Percentiles rank a stretch among this genome's conserved stretches.
Evolutionary conservation across 345 rosid genomes (phyloP).

Genomic region (Lumnitzera littorea): DNA sequence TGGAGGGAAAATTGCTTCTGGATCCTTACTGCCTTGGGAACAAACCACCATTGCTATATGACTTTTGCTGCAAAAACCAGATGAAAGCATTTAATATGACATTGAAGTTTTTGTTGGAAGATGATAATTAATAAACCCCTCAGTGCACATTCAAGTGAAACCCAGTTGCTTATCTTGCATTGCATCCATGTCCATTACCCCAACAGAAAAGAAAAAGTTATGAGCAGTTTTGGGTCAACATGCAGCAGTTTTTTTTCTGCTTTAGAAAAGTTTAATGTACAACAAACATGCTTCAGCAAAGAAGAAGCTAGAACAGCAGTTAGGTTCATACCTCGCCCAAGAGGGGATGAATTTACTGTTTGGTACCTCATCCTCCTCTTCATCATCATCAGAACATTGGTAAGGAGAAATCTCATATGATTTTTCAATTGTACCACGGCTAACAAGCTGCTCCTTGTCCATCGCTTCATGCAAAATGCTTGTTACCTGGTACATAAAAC

Average conservation of each 20-base stretch:
- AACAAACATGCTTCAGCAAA: not conserved
- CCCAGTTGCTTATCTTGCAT: not conserved
- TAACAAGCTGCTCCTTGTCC: conserved; percentile 3
- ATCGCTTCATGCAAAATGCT: conserved; percentile 22
- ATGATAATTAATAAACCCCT: not conserved
- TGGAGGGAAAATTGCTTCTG: conserved; percentile 37
- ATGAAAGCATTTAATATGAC: not conserved
- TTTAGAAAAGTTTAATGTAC: not conserved
- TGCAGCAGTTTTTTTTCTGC: not conserved
- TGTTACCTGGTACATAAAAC: conserved; percentile 23
- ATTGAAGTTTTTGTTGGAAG: not conserved
- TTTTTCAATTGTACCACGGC: conserved; percentile 27
- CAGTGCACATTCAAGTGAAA: not conserved
- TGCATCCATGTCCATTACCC: not conserved
- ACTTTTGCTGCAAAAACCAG: conserved; percentile 43
- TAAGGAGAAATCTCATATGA: conserved; percentile 92
- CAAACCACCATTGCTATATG: conserved; percentile 25
- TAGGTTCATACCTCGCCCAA: conserved; percentile 67
- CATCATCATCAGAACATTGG: conserved; percentile 82
- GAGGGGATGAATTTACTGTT: conserved; percentile 64
- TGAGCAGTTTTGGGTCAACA: not conserved
- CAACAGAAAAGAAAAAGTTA: not conserved
- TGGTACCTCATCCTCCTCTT: conserved; percentile 43
- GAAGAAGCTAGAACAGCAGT: too few relatives aligned
- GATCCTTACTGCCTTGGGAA: conserved; percentile 45